Percentiles rank a stretch among this genome's conserved stretches.
Evolutionary conservation across 2,329 filamentous ascomycete species (phyloP).

Genomic region (Fusarium nisikadoi): DNA sequence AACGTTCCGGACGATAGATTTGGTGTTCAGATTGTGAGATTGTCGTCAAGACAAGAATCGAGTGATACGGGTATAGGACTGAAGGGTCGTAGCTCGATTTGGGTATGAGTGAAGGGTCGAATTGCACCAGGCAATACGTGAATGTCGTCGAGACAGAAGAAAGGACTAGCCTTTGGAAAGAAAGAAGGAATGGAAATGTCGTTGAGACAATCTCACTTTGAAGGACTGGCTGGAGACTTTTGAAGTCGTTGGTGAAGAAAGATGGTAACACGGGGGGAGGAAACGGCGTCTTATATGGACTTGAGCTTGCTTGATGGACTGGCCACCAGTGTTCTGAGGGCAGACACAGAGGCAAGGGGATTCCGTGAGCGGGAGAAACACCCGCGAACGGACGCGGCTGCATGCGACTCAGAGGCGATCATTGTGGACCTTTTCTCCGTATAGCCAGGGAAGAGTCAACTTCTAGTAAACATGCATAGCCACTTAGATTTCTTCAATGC

Average conservation of each 20-base stretch:
- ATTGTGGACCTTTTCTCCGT: constrained; percentile 28
- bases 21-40: constrained; percentile 33
- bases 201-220: constrained; percentile 44
- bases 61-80: constrained; percentile 38
- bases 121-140: constrained; percentile 45
- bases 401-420: constrained; percentile 30
- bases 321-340: constrained; percentile 14
- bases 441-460: constrained; percentile 47
- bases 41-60: constrained; percentile 45
- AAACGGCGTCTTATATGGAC: constrained; percentile 41
- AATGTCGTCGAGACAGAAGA: constrained; percentile 34
- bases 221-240: constrained; percentile 45
- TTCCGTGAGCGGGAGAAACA: constrained; percentile 18
- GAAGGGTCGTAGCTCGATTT: constrained; percentile 34
- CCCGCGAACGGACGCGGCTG: constrained; percentile 36
- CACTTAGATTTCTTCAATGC: constrained; percentile 39
- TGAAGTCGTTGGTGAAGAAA: constrained; percentile 40
- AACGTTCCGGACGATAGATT: constrained; percentile 49
- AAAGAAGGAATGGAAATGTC: constrained; percentile 45
- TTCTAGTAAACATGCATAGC: constrained; percentile 24
- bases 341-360: constrained; percentile 29
- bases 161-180: constrained; percentile 45
- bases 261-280: constrained; percentile 19
- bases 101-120: constrained; percentile 29
- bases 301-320: constrained; percentile 31